A percentile compares a stretch with the other conserved stretches of the same genome.
phyloP scores from a whole-genome alignment of 2,329 filamentous ascomycete species.

The Claviceps arundinis region DNA sequence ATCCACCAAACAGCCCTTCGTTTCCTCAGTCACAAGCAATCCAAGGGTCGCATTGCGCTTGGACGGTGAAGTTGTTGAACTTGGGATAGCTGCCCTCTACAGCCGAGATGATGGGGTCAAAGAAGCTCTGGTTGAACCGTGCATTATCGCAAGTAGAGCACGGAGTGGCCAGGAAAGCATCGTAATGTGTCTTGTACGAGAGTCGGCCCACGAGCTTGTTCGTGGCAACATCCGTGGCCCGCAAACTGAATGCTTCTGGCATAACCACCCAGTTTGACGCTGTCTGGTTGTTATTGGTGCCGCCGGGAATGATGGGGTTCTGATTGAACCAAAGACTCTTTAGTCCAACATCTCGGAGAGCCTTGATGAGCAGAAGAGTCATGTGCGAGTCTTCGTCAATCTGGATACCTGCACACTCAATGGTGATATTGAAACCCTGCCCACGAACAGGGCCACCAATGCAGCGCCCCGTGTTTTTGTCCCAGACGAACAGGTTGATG shows the following conservation, averaged over 20 bases:
- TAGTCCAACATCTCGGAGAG: slow-evolving; percentile 23
- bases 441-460: slow-evolving; percentile 19
- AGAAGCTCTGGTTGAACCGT: slow-evolving; percentile 24
- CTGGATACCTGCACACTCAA: slow-evolving; percentile 24
- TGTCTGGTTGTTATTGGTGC: slow-evolving; percentile 16
- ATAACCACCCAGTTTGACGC: slow-evolving; percentile 24
- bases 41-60: slow-evolving; percentile 26
- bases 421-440: slow-evolving; percentile 23
- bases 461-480: slow-evolving; percentile 22
- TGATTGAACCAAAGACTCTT: slow-evolving; percentile 28
- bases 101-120: slow-evolving; percentile 24
- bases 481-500: slow-evolving; percentile 27
- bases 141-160: slow-evolving; percentile 23
- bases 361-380: slow-evolving; percentile 26
- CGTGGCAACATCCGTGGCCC: slow-evolving; percentile 20
- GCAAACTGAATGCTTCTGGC: slow-evolving; percentile 24
- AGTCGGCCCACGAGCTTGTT: slow-evolving; percentile 21
- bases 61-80: slow-evolving; percentile 24
- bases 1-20: not conserved
- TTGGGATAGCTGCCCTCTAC: slow-evolving; percentile 25
- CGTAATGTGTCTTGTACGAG: slow-evolving; percentile 24
- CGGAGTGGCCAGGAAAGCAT: slow-evolving; percentile 22
- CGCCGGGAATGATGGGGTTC: slow-evolving; percentile 22
- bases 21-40: slow-evolving; percentile 20
- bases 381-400: slow-evolving; percentile 26